Base-by-base conservation (phyloP, 1,284 basidiomycete species). In the Termitomyces sp. region DNA sequence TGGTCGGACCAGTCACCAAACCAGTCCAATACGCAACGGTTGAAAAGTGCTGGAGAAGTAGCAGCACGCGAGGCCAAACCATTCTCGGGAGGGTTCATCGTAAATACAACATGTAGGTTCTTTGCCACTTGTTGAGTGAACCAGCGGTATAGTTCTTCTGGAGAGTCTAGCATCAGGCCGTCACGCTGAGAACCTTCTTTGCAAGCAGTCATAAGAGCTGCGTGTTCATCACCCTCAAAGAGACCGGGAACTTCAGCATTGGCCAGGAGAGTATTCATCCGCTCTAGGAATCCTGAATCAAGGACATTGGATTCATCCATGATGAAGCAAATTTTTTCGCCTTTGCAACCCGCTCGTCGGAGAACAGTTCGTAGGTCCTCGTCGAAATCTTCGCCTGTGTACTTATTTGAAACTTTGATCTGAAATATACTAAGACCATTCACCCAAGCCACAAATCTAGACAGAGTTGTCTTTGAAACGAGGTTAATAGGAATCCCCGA, bases 291-390 rank as follows among this genome's bases (percentile, higher is more conserved):
- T 54, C 97, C 97, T 5, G 97, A 94, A 69, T 99, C 96, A 38
- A 98, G 86, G 28, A 99, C 95, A 66, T 99, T 99, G 1, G 94
- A 97, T 70, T 99, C 97, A 70, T 99, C 97, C 95, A 99, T 98
- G 72, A 99, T 98, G 80, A 99, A 99, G 68, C 94, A 98, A 40
- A 99, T 90, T 74, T 98, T 98, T 73, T 99, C 97, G 62, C 94
- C 95, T 68, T 98, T 98, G 76, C 94, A 97, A 5, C 97, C 98
- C 0, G 96, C 81, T 28, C 97, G 86, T 38, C 95, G 89, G 31
- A 99, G 84, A 1, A 99, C 93, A 0, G 86, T 90, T 30, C 97
- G 86, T 45, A 99, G 79, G 68, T 99, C 97, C 61, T 99, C 96
- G 64, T 99, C 97, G 65, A 99, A 99, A 71, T 99, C 94, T 28